Evolutionary conservation across 257 asterid genomes (phyloP).

Genomic region (Salvia hispanica): DNA sequence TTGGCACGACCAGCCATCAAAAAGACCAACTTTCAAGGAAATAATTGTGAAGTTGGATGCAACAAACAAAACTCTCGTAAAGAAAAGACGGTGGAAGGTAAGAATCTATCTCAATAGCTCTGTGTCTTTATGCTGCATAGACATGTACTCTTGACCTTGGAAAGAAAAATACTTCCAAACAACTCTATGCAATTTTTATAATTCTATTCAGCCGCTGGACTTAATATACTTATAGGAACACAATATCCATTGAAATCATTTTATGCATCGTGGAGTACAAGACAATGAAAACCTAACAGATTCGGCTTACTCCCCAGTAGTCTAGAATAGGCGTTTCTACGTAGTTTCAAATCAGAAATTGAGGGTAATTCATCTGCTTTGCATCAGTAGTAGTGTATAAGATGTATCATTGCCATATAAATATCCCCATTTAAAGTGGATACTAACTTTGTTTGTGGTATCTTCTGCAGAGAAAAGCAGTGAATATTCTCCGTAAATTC

Average conservation of each 20-base stretch:
- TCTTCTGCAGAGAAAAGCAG: slow-evolving; percentile 54
- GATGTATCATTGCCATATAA: neutral
- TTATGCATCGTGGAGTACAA: neutral
- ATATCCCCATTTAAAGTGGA: slow-evolving; percentile 7
- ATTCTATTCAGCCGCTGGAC: slow-evolving; percentile 4
- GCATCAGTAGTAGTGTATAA: too few relatives aligned
- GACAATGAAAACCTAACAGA: neutral
- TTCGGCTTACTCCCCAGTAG: too few relatives aligned
- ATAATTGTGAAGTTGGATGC: slow-evolving; percentile 63
- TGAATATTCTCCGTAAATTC: slow-evolving; percentile 50
- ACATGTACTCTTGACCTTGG: neutral
- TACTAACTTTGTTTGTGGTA: slow-evolving; percentile 14
- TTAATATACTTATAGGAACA: neutral
- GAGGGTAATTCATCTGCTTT: too few relatives aligned
- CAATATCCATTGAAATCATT: neutral
- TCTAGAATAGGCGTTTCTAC: too few relatives aligned
- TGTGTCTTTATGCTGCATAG: neutral
- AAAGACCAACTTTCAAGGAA: slow-evolving; percentile 62
- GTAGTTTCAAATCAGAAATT: too few relatives aligned
- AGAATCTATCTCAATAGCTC: neutral
- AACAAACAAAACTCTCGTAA: slow-evolving; percentile 45
- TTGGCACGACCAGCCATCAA: slow-evolving; percentile 63
- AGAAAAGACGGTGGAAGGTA: slow-evolving; percentile 77
- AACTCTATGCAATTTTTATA: neutral
- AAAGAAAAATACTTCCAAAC: neutral